Base-by-base conservation (phyloP, 2,329 filamentous ascomycete species). In the Hypocrella siamensis region DNA sequence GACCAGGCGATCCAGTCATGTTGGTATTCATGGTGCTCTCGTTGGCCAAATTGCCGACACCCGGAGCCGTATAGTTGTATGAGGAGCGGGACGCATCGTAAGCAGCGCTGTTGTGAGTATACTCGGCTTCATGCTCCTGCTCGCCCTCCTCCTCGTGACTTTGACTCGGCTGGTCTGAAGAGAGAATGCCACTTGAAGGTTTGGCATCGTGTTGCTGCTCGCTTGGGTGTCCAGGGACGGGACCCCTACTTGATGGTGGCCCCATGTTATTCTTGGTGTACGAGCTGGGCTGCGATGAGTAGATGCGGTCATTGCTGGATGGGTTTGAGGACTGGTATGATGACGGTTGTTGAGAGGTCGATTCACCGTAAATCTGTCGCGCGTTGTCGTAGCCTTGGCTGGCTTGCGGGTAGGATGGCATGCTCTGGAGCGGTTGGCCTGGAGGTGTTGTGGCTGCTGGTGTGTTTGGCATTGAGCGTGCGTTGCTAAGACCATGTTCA, bases 231-330 rank as follows among this genome's bases (percentile, higher is more conserved):
- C 72, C 68, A 24, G 70, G 59, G 28, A 70, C 65, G 5, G 68
- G 53, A 3, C 70, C 63, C 36, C 79, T 67, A 35, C 58, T 62
- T 19, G 80, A 71, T 9, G 84, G 83, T 15, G 85, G 84, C 0
- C 79, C 83, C 83, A 93, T 93, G 44, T 93, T 84, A 38, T 65
- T 80, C 63, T 92, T 92, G 38, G 83, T 67, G 44, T 88, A 90
- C 6, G 67, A 57, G 45, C 61, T 66, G 29, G 67, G 49, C 38
- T 86, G 88, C 26, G n/a, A n/a, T n/a, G 69, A 67, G 46, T 79
- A 75, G 52, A 90, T 72, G 26, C 67, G 60, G 19, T 77, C 72
- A 37, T 76, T 71, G 14, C 70, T 63, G 17, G 65, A 63, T 38
- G 66, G 60, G 31, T 67, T 63, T 4, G 74, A 61, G 22, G 77